These are phyloP conservation scores for Agaricus blazei DNA, from an alignment of 768 basidiomycete genomes.

Conservation along the genomic window DNA sequence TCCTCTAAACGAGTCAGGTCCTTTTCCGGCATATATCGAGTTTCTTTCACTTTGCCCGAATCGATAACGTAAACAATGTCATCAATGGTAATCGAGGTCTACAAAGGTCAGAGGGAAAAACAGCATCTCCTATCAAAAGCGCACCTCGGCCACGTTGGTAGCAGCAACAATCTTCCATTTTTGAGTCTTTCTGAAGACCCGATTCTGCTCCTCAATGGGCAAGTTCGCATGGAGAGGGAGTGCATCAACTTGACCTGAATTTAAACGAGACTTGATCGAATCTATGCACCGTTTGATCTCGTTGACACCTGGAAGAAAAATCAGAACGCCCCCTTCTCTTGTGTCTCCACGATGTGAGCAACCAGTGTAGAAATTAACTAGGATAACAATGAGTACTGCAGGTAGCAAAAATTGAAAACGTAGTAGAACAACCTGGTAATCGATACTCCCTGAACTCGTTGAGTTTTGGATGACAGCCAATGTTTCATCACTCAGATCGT, in stretches of 20 bases:
- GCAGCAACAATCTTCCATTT: conserved; percentile 83
- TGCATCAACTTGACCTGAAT: conserved; percentile 39
- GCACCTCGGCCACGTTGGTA: conserved; percentile 88
- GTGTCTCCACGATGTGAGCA: conserved; percentile 49
- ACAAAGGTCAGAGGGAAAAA: background rate
- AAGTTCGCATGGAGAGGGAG: conserved; percentile 89
- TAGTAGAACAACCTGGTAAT: conserved; percentile 53
- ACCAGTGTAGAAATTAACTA: conserved; percentile 68
- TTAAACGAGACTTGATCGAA: conserved; percentile 35
- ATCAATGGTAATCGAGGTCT: conserved; percentile 91
- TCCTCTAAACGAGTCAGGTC: conserved; percentile 77
- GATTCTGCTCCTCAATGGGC: conserved; percentile 76
- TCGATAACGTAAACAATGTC: conserved; percentile 86
- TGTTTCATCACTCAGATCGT: conserved; percentile 42
- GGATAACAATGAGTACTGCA: background rate
- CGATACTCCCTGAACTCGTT: conserved; percentile 57
- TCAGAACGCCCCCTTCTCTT: conserved; percentile 61
- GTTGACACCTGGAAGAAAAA: conserved; percentile 89
- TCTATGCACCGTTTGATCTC: conserved; percentile 80
- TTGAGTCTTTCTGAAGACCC: conserved; percentile 60
- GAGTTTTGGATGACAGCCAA: conserved; percentile 58
- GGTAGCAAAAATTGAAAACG: background rate
- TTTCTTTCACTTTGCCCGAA: conserved; percentile 82
- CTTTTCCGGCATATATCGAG: conserved; percentile 61
- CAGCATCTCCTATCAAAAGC: conserved; percentile 11